phyloP scores from a whole-genome alignment of 768 basidiomycete genomes.

The Phallus indusiatus region DNA sequence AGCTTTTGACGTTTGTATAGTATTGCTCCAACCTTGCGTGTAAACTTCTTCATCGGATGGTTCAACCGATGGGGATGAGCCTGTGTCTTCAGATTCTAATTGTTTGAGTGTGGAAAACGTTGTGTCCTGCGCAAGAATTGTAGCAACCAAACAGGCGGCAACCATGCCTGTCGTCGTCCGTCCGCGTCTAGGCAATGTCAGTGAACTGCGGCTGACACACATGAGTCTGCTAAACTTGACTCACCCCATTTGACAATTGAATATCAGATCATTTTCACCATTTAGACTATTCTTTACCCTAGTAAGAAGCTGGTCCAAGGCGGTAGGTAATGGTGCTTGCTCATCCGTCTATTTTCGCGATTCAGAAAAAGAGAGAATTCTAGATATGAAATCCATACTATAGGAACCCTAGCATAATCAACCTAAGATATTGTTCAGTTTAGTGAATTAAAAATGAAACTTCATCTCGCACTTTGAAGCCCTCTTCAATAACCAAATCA shows the following conservation, averaged over 20 bases:
- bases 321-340: slow-evolving; percentile 87
- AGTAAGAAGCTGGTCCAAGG: slow-evolving; percentile 68
- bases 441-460: slow-evolving; percentile 1
- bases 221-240: slow-evolving; percentile 16
- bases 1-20: background rate
- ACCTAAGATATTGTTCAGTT: slow-evolving; percentile 36
- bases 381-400: slow-evolving; percentile 35
- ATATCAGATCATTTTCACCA: slow-evolving; percentile 69
- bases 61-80: slow-evolving; percentile 36
- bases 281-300: slow-evolving; percentile 47
- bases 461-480: slow-evolving; percentile 49
- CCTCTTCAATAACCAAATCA: slow-evolving; percentile 61
- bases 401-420: slow-evolving; percentile 81
- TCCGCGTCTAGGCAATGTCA: slow-evolving; percentile 21
- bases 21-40: slow-evolving; percentile 51
- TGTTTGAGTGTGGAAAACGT: slow-evolving; percentile 17
- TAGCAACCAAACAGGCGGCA: slow-evolving; percentile 78
- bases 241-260: slow-evolving; percentile 97
- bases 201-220: background rate
- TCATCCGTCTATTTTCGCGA: slow-evolving; percentile 81
- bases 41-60: slow-evolving; percentile 85
- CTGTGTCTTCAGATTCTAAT: slow-evolving; percentile 30
- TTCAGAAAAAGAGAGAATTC: slow-evolving; percentile 9
- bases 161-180: slow-evolving; percentile 95
- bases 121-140: slow-evolving; percentile 33